Conservation (phyloP, 108 stramenopile genomes). For the Fistulifera pelliculosa region DNA sequence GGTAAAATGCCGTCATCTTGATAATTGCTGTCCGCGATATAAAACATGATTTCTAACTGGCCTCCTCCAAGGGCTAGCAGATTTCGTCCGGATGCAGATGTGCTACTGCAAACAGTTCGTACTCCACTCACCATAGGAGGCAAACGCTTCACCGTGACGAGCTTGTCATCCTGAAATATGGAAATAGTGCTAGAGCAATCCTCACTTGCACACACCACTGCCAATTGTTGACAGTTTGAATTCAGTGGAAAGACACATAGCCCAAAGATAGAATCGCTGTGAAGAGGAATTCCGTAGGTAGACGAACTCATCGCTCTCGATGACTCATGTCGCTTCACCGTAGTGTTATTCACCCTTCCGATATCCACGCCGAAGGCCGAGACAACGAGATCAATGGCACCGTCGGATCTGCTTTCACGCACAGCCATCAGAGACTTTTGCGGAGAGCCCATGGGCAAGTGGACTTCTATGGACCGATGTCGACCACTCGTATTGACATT, state of each 20-base stretch:
- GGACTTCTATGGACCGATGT: conserved; percentile 31
- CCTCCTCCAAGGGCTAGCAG: conserved; percentile 60
- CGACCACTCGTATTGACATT: conserved; percentile 56
- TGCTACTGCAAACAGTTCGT: conserved; percentile 48
- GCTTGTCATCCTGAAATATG: conserved; percentile 17
- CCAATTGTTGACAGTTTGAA: neutral
- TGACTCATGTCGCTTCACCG: conserved; percentile 17
- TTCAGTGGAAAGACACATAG: conserved; percentile 33
- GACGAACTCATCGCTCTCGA: conserved; percentile 1
- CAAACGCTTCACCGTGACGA: conserved; percentile 28
- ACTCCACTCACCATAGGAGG: conserved; percentile 71
- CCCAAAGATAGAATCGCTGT: conserved; percentile 59
- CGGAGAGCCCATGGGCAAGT: conserved; percentile 7
- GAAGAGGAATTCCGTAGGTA: conserved; percentile 26
- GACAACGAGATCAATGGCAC: neutral
- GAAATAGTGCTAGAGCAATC: conserved; percentile 51
- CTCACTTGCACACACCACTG: conserved; percentile 58
- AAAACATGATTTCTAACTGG: conserved; percentile 57
- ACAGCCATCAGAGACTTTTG: neutral
- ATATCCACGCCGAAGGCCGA: conserved; percentile 18
- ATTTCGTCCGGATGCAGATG: conserved; percentile 13
- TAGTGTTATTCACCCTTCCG: conserved; percentile 29
- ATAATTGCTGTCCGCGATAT: conserved; percentile 27
- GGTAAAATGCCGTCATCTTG: neutral
- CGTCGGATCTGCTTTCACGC: neutral